Conservation (phyloP, 2,329 filamentous ascomycete genomes). For the Penicillium psychrosexuale region DNA sequence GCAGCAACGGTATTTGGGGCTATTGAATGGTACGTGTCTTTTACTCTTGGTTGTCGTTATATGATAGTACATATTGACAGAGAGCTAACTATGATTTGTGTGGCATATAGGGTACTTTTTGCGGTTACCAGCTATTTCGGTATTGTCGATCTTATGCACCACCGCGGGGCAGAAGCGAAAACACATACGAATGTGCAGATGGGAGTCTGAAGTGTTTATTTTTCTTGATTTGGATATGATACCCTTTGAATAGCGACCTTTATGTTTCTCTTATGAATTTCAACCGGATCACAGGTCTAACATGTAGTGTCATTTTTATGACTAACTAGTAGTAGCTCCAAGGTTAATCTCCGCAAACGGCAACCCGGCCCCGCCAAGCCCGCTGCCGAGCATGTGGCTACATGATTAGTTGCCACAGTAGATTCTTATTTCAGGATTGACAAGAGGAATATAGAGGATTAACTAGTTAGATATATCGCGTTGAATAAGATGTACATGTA, state of each 20-base stretch:
- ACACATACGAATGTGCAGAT: conserved; percentile 25
- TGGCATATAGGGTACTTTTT: conserved; percentile 40
- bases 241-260: neutral
- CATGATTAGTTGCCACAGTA: no score
- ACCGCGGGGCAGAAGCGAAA: conserved; percentile 27
- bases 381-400: neutral
- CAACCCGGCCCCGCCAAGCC: neutral
- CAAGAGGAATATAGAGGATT: neutral
- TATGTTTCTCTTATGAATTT: no score
- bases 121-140: conserved; percentile 50
- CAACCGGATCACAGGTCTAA: no score
- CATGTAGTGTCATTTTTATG: neutral
- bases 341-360: conserved; percentile 6
- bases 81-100: neutral
- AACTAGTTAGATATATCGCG: neutral
- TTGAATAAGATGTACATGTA: neutral
- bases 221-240: neutral
- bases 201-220: conserved; percentile 10
- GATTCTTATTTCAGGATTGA: neutral
- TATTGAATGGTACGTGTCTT: conserved; percentile 44
- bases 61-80: neutral
- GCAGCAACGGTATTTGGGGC: conserved; percentile 49
- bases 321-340: neutral
- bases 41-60: neutral
- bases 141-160: conserved; percentile 47